Conservation (phyloP, 768 basidiomycete species). For the Phylloporus sp. region DNA sequence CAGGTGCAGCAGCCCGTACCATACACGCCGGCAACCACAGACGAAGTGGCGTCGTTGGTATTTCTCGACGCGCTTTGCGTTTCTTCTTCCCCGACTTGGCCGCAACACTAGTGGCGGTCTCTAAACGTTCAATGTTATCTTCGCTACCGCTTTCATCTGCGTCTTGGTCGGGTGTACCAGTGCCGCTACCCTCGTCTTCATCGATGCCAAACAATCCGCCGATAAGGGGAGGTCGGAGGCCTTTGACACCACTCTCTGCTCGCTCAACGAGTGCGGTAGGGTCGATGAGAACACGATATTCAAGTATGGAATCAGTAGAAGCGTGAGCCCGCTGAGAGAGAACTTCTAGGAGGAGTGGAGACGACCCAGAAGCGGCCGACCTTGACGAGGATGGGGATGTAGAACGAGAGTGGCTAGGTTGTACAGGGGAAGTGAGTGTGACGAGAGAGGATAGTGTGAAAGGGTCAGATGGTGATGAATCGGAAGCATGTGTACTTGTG, state of each 20-base stretch:
- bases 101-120: conserved; percentile 23
- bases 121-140: conserved; percentile 24
- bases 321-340: conserved; percentile 62
- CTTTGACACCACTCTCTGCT: conserved; percentile 63
- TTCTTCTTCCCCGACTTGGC: conserved; percentile 18
- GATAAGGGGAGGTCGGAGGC: conserved; percentile 46
- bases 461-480: not conserved
- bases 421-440: conserved; percentile 4
- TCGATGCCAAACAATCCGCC: conserved; percentile 37
- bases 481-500: not conserved
- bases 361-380: conserved; percentile 29
- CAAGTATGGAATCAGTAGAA: conserved; percentile 66
- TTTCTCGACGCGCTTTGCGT: conserved; percentile 26
- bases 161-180: conserved; percentile 18
- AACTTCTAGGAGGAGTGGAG: conserved; percentile 58
- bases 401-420: conserved; percentile 3
- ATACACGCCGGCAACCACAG: conserved; percentile 86
- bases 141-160: conserved; percentile 44
- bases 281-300: conserved; percentile 77
- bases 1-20: conserved; percentile 63
- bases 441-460: conserved; percentile 17
- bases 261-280: conserved; percentile 64
- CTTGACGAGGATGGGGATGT: not conserved
- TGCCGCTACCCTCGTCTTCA: conserved; percentile 46
- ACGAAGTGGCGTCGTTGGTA: conserved; percentile 52